These are phyloP conservation scores for Cardiospermum halicacabum DNA, from an alignment of 345 rosid genomes.

Conservation along the genomic window DNA sequence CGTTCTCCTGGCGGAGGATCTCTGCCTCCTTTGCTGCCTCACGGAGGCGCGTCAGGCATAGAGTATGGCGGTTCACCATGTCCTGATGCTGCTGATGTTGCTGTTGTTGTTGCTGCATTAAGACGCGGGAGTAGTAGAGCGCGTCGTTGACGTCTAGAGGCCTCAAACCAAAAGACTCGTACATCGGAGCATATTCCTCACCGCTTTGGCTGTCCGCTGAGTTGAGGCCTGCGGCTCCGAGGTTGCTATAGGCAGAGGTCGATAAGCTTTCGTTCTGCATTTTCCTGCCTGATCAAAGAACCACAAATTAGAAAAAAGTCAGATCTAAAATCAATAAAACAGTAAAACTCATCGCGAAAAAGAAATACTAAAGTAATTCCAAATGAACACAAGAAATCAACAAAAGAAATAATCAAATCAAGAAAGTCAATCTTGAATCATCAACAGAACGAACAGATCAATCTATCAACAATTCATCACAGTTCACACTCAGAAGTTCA, in stretches of 20 bases:
- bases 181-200: constrained; percentile 17
- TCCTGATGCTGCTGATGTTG: constrained; percentile 39
- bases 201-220: constrained; percentile 16
- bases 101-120: constrained; percentile 27
- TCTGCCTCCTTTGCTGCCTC: constrained; percentile 36
- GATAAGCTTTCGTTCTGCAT: constrained; percentile 27
- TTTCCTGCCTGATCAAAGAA: constrained; percentile 6
- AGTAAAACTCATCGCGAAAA: not conserved
- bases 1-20: constrained; percentile 39
- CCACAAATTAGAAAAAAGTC: not conserved
- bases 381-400: no score
- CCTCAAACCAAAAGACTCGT: constrained; percentile 18
- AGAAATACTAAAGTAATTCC: not conserved
- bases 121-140: constrained; percentile 25
- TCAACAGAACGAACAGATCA: not conserved
- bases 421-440: constrained; percentile 11
- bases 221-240: not conserved
- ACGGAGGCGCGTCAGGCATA: constrained; percentile 42
- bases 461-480: no score
- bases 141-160: constrained; percentile 12
- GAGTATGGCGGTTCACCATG: constrained; percentile 39
- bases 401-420: not conserved
- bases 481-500: no score
- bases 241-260: constrained; percentile 15
- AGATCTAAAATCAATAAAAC: constrained; percentile 15